Base-by-base conservation (phyloP, 1,139 yeast species). In the Suhomyces yuchorum region DNA sequence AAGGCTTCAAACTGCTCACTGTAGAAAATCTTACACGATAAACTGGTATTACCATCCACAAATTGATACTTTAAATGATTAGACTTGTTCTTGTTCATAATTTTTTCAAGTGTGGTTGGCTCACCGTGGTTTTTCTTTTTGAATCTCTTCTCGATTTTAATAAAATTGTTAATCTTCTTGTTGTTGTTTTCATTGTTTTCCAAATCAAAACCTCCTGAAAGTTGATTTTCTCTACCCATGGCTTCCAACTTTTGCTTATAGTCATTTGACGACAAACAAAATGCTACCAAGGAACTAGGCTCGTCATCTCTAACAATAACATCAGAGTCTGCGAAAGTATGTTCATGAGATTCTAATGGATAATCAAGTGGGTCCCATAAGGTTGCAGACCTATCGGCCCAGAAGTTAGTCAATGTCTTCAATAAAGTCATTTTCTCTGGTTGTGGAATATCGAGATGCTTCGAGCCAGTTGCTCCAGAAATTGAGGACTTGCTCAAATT, bases 371-470 rank as follows among this genome's bases (percentile, higher is more conserved):
- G 96, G 55, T 88, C 91, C 99, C 99, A 95, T 19, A 95, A 78
- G 2, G 96, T 87, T 0, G 98, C 93, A 1, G 98, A 88, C 57
- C 99, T 71, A 67, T 95, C 99, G 1, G 97, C 98, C 99, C 99
- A 93, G 67, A 93, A 92, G 59, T 85, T 90, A 0, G 96, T 82
- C 49, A 95, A 71, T 0, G 96, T 84, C 58, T 89, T 90, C 69
- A 95, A 79, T 30, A 95, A 66, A 0, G 97, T 85, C 30, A 84
- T 81, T 56, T 82, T 81, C 59, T 90, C 97, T 2, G 89, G 68
- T 65, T 74, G 72, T 0, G 75, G 73, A 19, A 72, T 61, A 12
- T 68, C 73, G 9, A 56, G 42, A 32, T 50, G 54, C 44, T 57
- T 59, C 3, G 24, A 20, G 8, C 34, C 32, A 19, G 39, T 23